These are phyloP conservation scores for Brettanomyces custersianus DNA, from an alignment of 805 yeast genomes.

Conservation along the genomic window DNA sequence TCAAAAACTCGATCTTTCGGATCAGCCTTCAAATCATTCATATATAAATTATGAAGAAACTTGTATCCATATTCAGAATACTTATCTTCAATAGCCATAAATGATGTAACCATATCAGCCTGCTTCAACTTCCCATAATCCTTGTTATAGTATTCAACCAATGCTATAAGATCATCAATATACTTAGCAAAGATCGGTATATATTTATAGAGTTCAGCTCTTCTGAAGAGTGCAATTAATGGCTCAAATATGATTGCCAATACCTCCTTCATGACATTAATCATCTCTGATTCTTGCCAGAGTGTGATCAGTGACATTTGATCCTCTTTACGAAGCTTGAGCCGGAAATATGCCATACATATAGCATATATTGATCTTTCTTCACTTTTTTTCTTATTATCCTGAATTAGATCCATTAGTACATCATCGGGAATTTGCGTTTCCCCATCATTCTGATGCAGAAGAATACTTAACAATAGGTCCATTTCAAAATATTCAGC, in stretches of 20 bases:
- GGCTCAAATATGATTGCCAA: slow-evolving; percentile 70
- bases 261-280: slow-evolving; percentile 64
- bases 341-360: slow-evolving; percentile 52
- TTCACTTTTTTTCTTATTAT: slow-evolving; percentile 1
- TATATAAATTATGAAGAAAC: slow-evolving; percentile 75
- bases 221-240: slow-evolving; percentile 55
- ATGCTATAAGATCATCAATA: slow-evolving; percentile 52
- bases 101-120: slow-evolving; percentile 57
- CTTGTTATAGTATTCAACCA: slow-evolving; percentile 41
- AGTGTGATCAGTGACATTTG: slow-evolving; percentile 64
- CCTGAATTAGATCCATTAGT: slow-evolving; percentile 5
- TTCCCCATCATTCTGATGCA: slow-evolving; percentile 16
- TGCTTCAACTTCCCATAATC: slow-evolving; percentile 31
- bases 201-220: slow-evolving; percentile 57
- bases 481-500: slow-evolving; percentile 19
- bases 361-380: slow-evolving; percentile 29
- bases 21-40: slow-evolving; percentile 51
- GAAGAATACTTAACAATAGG: slow-evolving; percentile 16
- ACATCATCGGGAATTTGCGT: slow-evolving; percentile 7
- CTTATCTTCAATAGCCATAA: slow-evolving; percentile 55
- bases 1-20: slow-evolving; percentile 44
- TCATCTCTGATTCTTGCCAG: slow-evolving; percentile 80
- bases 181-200: slow-evolving; percentile 57
- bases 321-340: slow-evolving; percentile 63
- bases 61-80: slow-evolving; percentile 67